Base-by-base conservation (phyloP, 306 rosid genomes). In the Styphnolobium japonicum region DNA sequence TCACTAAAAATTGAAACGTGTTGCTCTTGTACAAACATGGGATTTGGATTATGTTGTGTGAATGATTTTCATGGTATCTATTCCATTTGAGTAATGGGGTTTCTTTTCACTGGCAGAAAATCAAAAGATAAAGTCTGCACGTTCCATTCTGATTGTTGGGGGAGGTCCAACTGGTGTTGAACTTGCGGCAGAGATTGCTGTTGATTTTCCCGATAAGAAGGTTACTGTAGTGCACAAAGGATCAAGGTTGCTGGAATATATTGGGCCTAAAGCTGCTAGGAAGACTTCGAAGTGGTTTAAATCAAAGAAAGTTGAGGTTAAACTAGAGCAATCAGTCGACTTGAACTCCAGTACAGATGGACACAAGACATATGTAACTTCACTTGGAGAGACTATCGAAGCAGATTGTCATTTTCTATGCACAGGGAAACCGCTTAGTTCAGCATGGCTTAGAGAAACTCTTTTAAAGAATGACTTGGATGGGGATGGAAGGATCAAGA, bases 151-250 rank as follows among this genome's bases (percentile, higher is more conserved):
- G 85, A 88, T 94, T 55, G 89, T 92, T 61, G 98, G 94, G 23
- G 98, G 98, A 18, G 98, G 98, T 23, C 98, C 98, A 18, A 89
- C 90, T 0, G 98, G 98, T n/a, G 96, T 94, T 5, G 98, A 94
- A 82, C 93, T 94, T 29, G 94, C 97, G 0, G 97, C 82, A 45
- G 98, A 94, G 82, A 90, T 94, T 10, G 93, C 89, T 8, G 90
- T 83, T 4, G 96, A 92, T 76, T 94, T 84, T 63, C 94, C 96
- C 0, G 88, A 81, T 0, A 92, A 94, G 90, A 87, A 80, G 66
- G 83, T 94, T 7, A 92, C 90, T 5, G 40, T 94, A 19, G 93
- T 94, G 62, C 98, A 94, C 33, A 84, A 78, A 51, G 97, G 98
- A 16, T 55, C 90, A 53, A 88, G 98, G 75, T 77, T 94, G 85